Evolutionary conservation across 1,139 yeast genomes (phyloP).

Genomic region (Sugiyamaella neomexicana): DNA sequence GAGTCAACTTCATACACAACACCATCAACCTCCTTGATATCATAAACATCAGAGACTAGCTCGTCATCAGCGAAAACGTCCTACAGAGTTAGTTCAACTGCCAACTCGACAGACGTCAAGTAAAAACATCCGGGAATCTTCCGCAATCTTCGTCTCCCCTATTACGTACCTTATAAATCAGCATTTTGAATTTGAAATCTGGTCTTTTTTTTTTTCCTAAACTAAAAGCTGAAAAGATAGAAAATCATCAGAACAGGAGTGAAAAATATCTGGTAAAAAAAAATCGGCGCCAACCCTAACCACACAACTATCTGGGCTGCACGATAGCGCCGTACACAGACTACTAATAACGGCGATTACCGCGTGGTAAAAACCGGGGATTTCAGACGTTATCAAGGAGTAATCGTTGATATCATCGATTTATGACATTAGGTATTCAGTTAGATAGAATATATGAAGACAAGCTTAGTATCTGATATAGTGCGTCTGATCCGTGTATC

Average conservation of each 20-base stretch:
- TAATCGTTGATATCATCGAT: no score
- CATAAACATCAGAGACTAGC: constrained; percentile 91
- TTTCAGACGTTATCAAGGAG: neutral
- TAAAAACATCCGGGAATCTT: neutral
- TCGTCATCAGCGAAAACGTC: constrained; percentile 95
- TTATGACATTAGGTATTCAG: no score
- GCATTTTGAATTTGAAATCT: constrained; percentile 29
- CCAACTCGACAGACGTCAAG: no score
- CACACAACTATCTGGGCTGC: neutral
- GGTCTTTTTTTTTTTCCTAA: neutral
- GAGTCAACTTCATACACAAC: constrained; percentile 98
- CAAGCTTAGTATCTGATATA: no score
- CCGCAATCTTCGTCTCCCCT: neutral
- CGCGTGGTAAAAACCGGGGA: neutral
- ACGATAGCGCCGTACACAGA: neutral
- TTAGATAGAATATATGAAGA: no score
- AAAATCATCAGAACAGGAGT: constrained; percentile 6
- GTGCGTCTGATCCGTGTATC: no score
- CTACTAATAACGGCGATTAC: neutral
- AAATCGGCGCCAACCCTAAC: neutral
- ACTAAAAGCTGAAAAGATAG: constrained; percentile 1
- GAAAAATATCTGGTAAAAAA: constrained; percentile 4
- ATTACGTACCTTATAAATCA: constrained; percentile 38
- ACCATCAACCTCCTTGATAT: constrained; percentile 77
- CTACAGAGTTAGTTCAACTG: constrained; percentile 40